Percentiles rank a stretch among this genome's conserved stretches.
These are phyloP conservation scores for Pinus tabuliformis DNA, from an alignment of 75 land plant species.

Conservation along the genomic window DNA sequence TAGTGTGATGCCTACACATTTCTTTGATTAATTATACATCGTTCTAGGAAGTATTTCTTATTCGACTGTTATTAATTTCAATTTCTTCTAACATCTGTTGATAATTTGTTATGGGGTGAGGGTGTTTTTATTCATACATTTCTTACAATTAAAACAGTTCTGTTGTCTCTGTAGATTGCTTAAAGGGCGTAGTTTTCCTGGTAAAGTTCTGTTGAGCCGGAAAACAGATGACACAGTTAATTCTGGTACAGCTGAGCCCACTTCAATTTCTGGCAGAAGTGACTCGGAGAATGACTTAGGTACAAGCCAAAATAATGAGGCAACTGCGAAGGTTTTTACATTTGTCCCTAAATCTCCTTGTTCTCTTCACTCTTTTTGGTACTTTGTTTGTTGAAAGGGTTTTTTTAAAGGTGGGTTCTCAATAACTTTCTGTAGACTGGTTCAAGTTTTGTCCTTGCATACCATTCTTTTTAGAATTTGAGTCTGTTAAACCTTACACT, in stretches of 20 bases:
- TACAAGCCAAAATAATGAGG: slow-evolving; percentile 18
- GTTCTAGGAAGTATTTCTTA: not conserved
- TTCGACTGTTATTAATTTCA: not conserved
- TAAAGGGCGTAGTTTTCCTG: slow-evolving; percentile 87
- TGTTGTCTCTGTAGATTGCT: slow-evolving; percentile 50
- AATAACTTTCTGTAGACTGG: not conserved
- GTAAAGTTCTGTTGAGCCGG: slow-evolving; percentile 70
- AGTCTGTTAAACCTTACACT: not conserved
- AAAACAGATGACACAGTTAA: slow-evolving; percentile 52
- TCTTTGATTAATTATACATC: not conserved
- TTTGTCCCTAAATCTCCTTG: slow-evolving; percentile 6
- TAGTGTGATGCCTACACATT: not conserved
- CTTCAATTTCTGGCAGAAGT: slow-evolving; percentile 25
- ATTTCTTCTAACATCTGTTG: slow-evolving; percentile 1
- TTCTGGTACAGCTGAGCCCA: slow-evolving; percentile 6
- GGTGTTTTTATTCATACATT: not conserved
- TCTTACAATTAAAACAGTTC: not conserved
- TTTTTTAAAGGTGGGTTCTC: not conserved
- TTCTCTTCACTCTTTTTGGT: not conserved
- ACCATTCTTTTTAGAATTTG: not conserved
- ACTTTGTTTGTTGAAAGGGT: not conserved
- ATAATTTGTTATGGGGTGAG: not conserved
- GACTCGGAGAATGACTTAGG: slow-evolving; percentile 36
- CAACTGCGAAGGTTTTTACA: slow-evolving; percentile 29
- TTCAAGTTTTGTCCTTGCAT: not conserved